Percentiles rank a stretch among this genome's conserved stretches.
Evolutionary conservation across 1,284 basidiomycete genomes (phyloP).

Genomic region (Sporisorium iseilematis-ciliati): DNA sequence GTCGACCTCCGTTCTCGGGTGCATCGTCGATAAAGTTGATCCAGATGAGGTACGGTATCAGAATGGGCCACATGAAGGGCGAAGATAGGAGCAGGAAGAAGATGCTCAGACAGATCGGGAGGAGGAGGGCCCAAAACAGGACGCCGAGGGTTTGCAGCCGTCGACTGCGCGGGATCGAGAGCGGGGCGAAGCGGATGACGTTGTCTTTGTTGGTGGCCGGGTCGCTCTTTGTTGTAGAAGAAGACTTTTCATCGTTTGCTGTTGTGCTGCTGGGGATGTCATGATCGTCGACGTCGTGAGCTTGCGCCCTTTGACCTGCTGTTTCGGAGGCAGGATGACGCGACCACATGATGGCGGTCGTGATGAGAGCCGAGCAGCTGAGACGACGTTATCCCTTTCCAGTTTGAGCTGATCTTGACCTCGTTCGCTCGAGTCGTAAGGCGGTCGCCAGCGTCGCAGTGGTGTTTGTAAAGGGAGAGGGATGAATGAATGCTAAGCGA

Average conservation of each 20-base stretch:
- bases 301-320: slow-evolving; percentile 34
- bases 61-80: slow-evolving; percentile 86
- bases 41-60: slow-evolving; percentile 87
- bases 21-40: slow-evolving; percentile 78
- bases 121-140: slow-evolving; percentile 84
- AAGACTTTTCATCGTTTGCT: not conserved
- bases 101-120: slow-evolving; percentile 78
- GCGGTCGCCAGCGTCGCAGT: not conserved
- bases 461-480: not conserved
- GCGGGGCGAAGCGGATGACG: slow-evolving; percentile 59
- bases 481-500: not conserved
- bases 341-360: slow-evolving; percentile 19
- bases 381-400: not conserved
- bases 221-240: slow-evolving; percentile 13
- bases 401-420: not conserved
- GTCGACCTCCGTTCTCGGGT: slow-evolving; percentile 82
- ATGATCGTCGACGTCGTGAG: slow-evolving; percentile 28
- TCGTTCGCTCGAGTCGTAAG: not conserved
- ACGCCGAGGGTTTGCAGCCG: slow-evolving; percentile 73
- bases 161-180: slow-evolving; percentile 61
- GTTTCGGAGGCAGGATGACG: slow-evolving; percentile 47
- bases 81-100: slow-evolving; percentile 89
- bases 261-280: slow-evolving; percentile 3
- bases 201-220: slow-evolving; percentile 28
- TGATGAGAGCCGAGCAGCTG: not conserved